phyloP scores from a whole-genome alignment of 169 alveolate genomes.

The Miamiensis avidus region DNA sequence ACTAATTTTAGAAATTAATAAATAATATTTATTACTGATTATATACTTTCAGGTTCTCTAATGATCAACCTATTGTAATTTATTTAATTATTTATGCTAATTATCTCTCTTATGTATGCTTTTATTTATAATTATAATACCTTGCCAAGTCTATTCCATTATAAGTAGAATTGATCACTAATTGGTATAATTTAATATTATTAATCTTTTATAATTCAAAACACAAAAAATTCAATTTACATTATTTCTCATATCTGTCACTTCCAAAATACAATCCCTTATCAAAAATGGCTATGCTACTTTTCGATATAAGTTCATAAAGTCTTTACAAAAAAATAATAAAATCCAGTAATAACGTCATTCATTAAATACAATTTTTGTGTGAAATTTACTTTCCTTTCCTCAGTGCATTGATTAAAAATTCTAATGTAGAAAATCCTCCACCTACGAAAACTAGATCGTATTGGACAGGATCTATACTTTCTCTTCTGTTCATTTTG shows the following conservation, averaged over 20 bases:
- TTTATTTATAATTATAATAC: too few relatives aligned
- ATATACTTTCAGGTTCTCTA: neutral
- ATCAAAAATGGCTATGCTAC: constrained; percentile 8
- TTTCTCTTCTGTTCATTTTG: too few relatives aligned
- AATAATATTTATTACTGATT: too few relatives aligned
- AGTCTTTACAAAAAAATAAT: neutral
- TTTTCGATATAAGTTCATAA: neutral
- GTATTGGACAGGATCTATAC: too few relatives aligned
- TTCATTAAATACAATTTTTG: too few relatives aligned
- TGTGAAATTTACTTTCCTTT: neutral
- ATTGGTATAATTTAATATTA: neutral
- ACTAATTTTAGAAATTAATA: too few relatives aligned
- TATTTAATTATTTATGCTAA: too few relatives aligned
- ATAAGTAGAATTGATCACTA: constrained; percentile 11
- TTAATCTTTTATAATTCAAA: neutral
- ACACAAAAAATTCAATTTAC: neutral
- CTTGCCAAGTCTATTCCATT: constrained; percentile 15
- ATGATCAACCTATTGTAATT: neutral
- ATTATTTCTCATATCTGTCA: neutral
- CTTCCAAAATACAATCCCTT: constrained; percentile 9
- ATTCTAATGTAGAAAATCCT: neutral
- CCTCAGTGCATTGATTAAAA: neutral
- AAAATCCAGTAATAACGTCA: too few relatives aligned
- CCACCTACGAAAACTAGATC: neutral
- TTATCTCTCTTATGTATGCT: neutral